Conservation (phyloP, 2,329 filamentous ascomycete species). For the Apiospora marii region DNA sequence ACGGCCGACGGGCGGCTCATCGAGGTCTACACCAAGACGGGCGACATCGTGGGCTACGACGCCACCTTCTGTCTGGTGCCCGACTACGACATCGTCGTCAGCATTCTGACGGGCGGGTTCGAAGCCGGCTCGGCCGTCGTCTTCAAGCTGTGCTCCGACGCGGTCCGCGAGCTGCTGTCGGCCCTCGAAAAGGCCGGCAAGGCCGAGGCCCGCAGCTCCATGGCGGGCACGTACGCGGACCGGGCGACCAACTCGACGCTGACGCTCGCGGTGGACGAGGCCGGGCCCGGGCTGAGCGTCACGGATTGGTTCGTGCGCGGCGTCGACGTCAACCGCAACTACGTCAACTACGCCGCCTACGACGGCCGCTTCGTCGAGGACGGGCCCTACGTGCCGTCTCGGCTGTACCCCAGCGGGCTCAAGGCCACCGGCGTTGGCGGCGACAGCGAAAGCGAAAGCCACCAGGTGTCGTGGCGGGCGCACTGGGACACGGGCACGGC, state of each 20-base stretch:
- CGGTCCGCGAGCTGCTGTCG: conserved; percentile 30
- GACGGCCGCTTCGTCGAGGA: not conserved
- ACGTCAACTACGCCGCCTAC: not conserved
- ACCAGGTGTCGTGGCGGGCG: conserved; percentile 5
- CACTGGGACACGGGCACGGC: not conserved
- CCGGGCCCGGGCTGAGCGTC: conserved; percentile 36
- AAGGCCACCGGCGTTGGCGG: not conserved
- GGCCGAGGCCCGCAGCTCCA: conserved; percentile 32
- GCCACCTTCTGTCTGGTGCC: conserved; percentile 39
- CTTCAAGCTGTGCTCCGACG: conserved; percentile 34
- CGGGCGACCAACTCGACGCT: conserved; percentile 26
- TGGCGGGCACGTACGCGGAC: conserved; percentile 36
- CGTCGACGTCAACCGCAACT: conserved; percentile 36
- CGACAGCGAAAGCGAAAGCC: not conserved
- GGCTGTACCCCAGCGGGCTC: conserved; percentile 40
- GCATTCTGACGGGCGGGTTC: conserved; percentile 36
- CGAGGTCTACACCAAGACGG: conserved; percentile 41
- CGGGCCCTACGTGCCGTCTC: conserved; percentile 31
- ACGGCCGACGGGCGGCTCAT: conserved; percentile 35
- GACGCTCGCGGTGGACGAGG: conserved; percentile 34
- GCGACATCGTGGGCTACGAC: conserved; percentile 39
- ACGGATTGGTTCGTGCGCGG: conserved; percentile 40
- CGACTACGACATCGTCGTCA: conserved; percentile 41
- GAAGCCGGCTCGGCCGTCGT: conserved; percentile 42
- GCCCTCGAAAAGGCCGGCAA: conserved; percentile 38